Evolutionary conservation across 2,329 filamentous ascomycete species (phyloP).

Genomic region (Teratosphaeria gauchensis): DNA sequence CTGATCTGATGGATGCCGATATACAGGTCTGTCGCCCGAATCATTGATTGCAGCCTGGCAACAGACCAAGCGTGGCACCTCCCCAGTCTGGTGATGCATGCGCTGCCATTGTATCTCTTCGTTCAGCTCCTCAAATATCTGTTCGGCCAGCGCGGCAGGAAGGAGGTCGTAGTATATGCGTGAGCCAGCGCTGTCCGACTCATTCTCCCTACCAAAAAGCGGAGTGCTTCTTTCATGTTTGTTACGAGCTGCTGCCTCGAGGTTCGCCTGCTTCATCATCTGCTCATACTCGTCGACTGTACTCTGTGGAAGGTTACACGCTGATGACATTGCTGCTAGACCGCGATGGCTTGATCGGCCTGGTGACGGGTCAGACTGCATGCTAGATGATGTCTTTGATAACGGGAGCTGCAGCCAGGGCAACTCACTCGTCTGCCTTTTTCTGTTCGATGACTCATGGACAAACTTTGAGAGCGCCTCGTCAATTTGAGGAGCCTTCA

Average conservation of each 20-base stretch:
- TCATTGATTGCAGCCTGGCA: constrained; percentile 64
- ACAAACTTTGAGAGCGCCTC: constrained; percentile 1
- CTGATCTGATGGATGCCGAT: constrained; percentile 87
- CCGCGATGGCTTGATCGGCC: constrained; percentile 2
- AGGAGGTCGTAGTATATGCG: constrained; percentile 63
- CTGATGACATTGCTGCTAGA: constrained; percentile 5
- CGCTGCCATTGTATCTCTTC: constrained; percentile 76
- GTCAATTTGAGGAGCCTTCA: background rate
- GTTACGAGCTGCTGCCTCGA: background rate
- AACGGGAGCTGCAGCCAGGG: constrained; percentile 11
- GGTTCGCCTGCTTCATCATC: constrained; percentile 1
- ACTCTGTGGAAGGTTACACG: constrained; percentile 1
- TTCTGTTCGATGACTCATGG: constrained; percentile 5
- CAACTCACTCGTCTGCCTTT: background rate
- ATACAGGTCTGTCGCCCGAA: constrained; percentile 77
- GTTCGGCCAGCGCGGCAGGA: constrained; percentile 38
- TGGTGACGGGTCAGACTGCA: background rate
- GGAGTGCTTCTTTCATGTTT: constrained; percentile 4
- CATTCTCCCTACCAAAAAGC: constrained; percentile 19
- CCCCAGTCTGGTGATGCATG: constrained; percentile 86
- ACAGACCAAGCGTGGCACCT: constrained; percentile 82
- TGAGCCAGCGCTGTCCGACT: constrained; percentile 57
- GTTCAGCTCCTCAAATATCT: constrained; percentile 60
- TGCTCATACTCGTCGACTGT: constrained; percentile 7
- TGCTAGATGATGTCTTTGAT: background rate